Evolutionary conservation across 176 grass and related monocot genomes (phyloP).

Genomic region (Musa itinerans): DNA sequence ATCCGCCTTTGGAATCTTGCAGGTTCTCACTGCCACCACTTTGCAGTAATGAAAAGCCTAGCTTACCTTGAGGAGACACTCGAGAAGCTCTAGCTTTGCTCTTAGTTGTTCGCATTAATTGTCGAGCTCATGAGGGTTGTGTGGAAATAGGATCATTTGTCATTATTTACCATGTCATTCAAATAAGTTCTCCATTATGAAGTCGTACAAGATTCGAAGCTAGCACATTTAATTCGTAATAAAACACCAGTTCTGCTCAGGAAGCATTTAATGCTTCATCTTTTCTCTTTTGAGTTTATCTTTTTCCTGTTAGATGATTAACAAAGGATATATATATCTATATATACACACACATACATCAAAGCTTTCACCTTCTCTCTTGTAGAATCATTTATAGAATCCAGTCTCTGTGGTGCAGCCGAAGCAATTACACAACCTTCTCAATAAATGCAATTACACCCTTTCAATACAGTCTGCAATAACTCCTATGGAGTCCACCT

Average conservation of each 20-base stretch:
- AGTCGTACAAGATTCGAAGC: neutral
- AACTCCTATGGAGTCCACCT: neutral
- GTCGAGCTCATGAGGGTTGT: too few relatives aligned
- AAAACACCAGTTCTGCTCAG: neutral
- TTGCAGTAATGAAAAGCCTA: neutral
- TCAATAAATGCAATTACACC: slow-evolving; percentile 11
- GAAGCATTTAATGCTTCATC: slow-evolving; percentile 1
- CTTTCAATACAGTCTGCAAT: slow-evolving; percentile 3
- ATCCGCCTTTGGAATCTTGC: too few relatives aligned
- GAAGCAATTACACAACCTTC: slow-evolving; percentile 6
- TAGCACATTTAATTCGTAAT: neutral
- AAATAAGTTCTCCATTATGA: neutral
- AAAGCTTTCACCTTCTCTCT: neutral
- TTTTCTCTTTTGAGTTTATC: neutral
- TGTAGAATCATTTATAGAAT: neutral
- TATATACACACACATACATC: too few relatives aligned
- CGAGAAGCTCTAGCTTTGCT: too few relatives aligned
- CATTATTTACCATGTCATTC: neutral
- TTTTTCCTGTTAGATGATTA: neutral
- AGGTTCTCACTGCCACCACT: too few relatives aligned
- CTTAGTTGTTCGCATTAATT: too few relatives aligned
- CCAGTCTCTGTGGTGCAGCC: neutral
- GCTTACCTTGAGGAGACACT: neutral
- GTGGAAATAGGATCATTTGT: neutral
- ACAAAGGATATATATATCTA: too few relatives aligned